Conservation (phyloP, 305 asterid species). For the Ajuga reptans region DNA sequence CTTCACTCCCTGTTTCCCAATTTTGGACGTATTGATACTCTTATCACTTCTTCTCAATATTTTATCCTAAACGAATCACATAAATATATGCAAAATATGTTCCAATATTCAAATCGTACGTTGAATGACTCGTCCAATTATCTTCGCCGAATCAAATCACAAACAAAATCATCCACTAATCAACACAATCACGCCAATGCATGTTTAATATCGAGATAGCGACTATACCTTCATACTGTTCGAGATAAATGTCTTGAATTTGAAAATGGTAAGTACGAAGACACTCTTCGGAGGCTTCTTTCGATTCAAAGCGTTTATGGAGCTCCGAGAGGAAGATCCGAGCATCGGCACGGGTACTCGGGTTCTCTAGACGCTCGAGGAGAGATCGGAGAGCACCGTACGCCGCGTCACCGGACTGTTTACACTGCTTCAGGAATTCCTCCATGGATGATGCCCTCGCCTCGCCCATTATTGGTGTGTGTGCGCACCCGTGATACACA, state of each 20-base stretch:
- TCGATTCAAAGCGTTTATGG: conserved; percentile 48
- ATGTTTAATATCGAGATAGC: background rate
- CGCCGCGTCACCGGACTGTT: conserved; percentile 77
- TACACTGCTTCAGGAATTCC: conserved; percentile 62
- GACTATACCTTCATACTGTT: conserved; percentile 61
- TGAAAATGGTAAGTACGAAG: conserved; percentile 71
- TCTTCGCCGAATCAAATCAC: conserved; percentile 9
- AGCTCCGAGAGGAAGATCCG: conserved; percentile 80
- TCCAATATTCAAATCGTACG: background rate
- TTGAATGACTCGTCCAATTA: background rate
- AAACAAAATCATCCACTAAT: conserved; percentile 14
- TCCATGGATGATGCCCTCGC: conserved; percentile 42
- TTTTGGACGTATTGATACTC: conserved; percentile 11
- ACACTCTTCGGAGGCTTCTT: conserved; percentile 57
- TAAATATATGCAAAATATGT: background rate
- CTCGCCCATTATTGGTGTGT: conserved; percentile 7
- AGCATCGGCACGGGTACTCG: conserved; percentile 64
- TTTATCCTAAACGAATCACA: background rate
- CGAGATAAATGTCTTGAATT: conserved; percentile 67
- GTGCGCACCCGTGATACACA: background rate
- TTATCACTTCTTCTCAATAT: background rate
- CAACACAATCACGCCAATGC: conserved; percentile 1
- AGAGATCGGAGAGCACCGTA: conserved; percentile 78
- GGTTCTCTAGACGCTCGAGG: conserved; percentile 76
- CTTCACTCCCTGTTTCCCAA: background rate